Evolutionary conservation across 1,284 basidiomycete species (phyloP).

Genomic region (Cutaneotrichosporon mucoides): DNA sequence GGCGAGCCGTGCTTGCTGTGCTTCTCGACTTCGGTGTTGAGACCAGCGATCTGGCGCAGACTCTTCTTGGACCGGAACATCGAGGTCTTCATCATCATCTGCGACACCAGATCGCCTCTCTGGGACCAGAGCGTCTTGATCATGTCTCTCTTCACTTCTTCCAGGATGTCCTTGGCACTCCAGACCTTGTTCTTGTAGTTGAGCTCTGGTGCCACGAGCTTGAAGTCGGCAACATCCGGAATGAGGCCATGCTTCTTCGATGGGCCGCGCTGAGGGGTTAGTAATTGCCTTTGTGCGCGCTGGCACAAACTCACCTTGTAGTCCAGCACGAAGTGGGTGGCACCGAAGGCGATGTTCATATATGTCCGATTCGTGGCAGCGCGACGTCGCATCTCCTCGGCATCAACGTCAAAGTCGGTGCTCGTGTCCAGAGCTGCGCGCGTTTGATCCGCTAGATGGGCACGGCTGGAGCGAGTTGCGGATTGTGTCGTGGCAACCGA

Average conservation of each 20-base stretch:
- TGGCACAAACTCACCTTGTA: constrained; percentile 51
- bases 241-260: constrained; percentile 49
- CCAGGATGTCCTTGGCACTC: constrained; percentile 77
- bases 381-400: constrained; percentile 49
- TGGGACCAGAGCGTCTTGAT: constrained; percentile 47
- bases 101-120: constrained; percentile 45
- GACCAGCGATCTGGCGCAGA: constrained; percentile 27
- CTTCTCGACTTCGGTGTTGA: constrained; percentile 10
- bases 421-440: too few relatives aligned
- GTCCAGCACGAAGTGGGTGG: constrained; percentile 49
- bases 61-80: constrained; percentile 38
- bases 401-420: constrained; percentile 28
- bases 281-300: not conserved
- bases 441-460: too few relatives aligned
- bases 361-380: constrained; percentile 61
- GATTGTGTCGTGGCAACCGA: not conserved
- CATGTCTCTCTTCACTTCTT: constrained; percentile 65
- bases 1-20: not conserved
- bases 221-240: constrained; percentile 52
- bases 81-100: constrained; percentile 44
- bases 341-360: constrained; percentile 70
- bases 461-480: not conserved
- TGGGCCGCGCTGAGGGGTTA: constrained; percentile 42
- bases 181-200: constrained; percentile 84
- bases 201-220: constrained; percentile 55